These are phyloP conservation scores for Fusarium scirpi DNA, from an alignment of 2,329 filamentous ascomycete species.

Conservation along the genomic window DNA sequence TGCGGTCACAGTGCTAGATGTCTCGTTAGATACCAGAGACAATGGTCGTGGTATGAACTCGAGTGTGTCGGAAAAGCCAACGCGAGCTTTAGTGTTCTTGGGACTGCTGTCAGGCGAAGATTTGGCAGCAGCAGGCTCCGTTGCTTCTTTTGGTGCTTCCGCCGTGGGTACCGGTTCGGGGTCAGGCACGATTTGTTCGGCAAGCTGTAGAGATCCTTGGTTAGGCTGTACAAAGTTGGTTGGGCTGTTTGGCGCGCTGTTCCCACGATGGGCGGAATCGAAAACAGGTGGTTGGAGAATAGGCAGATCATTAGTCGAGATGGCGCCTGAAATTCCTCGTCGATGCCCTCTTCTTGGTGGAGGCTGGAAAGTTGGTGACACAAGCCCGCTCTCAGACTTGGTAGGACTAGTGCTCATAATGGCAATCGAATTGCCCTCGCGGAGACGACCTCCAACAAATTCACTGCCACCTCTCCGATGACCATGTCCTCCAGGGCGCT, in stretches of 20 bases:
- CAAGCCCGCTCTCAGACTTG: constrained; percentile 69
- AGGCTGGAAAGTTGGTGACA: constrained; percentile 65
- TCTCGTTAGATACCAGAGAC: constrained; percentile 86
- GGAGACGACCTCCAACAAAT: constrained; percentile 81
- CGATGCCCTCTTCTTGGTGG: constrained; percentile 75
- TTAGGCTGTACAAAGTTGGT: constrained; percentile 56
- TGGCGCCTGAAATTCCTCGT: constrained; percentile 76
- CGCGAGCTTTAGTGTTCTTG: constrained; percentile 68
- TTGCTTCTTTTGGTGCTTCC: constrained; percentile 3
- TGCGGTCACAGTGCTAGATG: constrained; percentile 79
- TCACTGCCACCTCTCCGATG: constrained; percentile 88
- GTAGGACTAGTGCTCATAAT: constrained; percentile 77
- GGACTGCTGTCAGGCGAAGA: constrained; percentile 26
- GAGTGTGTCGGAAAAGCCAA: constrained; percentile 86
- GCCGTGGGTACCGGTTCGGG: constrained; percentile 1
- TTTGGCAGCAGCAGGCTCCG: constrained; percentile 6
- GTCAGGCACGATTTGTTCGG: constrained; percentile 12
- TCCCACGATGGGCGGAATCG: constrained; percentile 65
- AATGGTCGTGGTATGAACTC: constrained; percentile 86
- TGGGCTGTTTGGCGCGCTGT: constrained; percentile 74
- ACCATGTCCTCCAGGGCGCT: constrained; percentile 72
- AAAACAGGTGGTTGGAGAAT: constrained; percentile 71
- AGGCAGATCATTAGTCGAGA: constrained; percentile 86
- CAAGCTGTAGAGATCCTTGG: constrained; percentile 34
- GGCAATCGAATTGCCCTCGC: constrained; percentile 68